phyloP scores from a whole-genome alignment of 257 asterid species.

The Pogostemon cablin region DNA sequence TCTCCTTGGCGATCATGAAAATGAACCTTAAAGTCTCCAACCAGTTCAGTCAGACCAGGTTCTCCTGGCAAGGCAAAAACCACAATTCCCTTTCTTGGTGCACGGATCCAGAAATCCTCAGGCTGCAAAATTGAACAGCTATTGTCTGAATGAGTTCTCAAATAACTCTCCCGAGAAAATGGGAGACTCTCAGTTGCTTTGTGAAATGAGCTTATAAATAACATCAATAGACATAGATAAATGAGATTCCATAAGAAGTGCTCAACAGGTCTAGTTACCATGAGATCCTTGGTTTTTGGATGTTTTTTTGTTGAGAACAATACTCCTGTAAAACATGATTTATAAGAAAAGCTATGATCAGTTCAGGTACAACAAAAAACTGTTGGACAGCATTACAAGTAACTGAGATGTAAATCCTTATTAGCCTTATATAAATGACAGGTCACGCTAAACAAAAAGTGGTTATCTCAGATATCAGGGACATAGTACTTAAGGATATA shows the following conservation, averaged over 20 bases:
- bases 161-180: slow-evolving; percentile 13
- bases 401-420: background rate
- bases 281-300: slow-evolving; percentile 86
- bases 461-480: background rate
- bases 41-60: slow-evolving; percentile 89
- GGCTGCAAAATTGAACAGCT: slow-evolving; percentile 58
- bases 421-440: background rate
- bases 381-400: slow-evolving; percentile 15
- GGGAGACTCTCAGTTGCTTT: slow-evolving; percentile 10
- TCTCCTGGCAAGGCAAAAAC: slow-evolving; percentile 97
- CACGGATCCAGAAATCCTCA: slow-evolving; percentile 93
- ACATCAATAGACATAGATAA: slow-evolving; percentile 11
- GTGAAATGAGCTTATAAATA: slow-evolving; percentile 1
- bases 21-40: slow-evolving; percentile 89
- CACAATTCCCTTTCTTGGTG: slow-evolving; percentile 80
- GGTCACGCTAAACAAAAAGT: slow-evolving; percentile 8
- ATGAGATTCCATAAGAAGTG: slow-evolving; percentile 16
- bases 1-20: slow-evolving; percentile 98
- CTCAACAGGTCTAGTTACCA: slow-evolving; percentile 56
- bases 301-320: slow-evolving; percentile 88
- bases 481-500: background rate
- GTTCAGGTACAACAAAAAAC: slow-evolving; percentile 24
- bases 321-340: slow-evolving; percentile 58
- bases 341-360: slow-evolving; percentile 27
- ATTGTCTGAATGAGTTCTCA: background rate